These are phyloP conservation scores for Neonectria coccinea DNA, from an alignment of 2,329 filamentous ascomycete genomes.

Conservation along the genomic window DNA sequence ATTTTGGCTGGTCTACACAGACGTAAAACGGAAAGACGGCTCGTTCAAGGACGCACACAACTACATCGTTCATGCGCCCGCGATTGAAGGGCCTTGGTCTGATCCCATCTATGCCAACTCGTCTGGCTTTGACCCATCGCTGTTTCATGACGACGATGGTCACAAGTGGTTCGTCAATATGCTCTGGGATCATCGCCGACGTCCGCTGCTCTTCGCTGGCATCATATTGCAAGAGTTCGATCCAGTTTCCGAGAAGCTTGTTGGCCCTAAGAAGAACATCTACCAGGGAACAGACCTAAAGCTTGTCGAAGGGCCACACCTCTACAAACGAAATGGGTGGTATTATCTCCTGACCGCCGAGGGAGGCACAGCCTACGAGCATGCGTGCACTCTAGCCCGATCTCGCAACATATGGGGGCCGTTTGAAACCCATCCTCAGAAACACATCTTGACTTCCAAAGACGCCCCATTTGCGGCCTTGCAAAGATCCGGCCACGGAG, in stretches of 20 bases:
- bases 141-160: conserved; percentile 69
- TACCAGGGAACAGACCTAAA: conserved; percentile 67
- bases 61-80: conserved; percentile 67
- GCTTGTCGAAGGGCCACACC: conserved; percentile 68
- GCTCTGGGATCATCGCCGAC: conserved; percentile 65
- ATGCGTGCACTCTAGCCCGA: conserved; percentile 70
- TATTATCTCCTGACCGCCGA: conserved; percentile 72
- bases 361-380: conserved; percentile 70
- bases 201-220: conserved; percentile 63
- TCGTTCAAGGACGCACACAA: conserved; percentile 74
- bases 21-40: conserved; percentile 75
- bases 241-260: conserved; percentile 58
- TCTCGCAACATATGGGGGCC: conserved; percentile 67
- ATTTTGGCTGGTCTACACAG: conserved; percentile 74
- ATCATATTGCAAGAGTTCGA: conserved; percentile 71
- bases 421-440: conserved; percentile 70
- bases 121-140: conserved; percentile 71
- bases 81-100: conserved; percentile 71
- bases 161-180: conserved; percentile 69
- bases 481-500: conserved; percentile 65
- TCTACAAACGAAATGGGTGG: conserved; percentile 69
- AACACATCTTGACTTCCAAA: conserved; percentile 67
- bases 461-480: conserved; percentile 61
- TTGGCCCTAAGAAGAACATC: conserved; percentile 67
- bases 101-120: conserved; percentile 70